A percentile compares a stretch with the other conserved stretches of the same genome.
These are phyloP conservation scores for Ceratocystis diversiconidia DNA, from an alignment of 2,329 filamentous ascomycete species.

Conservation along the genomic window DNA sequence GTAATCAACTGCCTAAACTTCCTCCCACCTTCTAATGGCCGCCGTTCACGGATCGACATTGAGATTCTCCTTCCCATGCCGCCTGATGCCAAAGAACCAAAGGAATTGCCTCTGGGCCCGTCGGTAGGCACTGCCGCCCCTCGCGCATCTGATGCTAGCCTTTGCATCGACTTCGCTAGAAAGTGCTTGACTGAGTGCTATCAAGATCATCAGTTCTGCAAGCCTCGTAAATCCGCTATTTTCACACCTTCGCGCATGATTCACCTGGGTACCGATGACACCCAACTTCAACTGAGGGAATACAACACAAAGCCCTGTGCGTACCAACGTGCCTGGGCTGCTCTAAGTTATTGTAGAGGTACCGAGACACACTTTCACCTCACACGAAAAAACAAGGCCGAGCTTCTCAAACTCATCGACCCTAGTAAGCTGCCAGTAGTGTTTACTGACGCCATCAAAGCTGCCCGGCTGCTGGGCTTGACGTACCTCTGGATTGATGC, in stretches of 20 bases:
- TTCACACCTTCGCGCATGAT: conserved; percentile 15
- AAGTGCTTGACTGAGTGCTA: conserved; percentile 15
- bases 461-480: conserved; percentile 21
- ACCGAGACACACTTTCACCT: conserved; percentile 8
- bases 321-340: conserved; percentile 16
- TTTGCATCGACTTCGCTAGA: conserved; percentile 9
- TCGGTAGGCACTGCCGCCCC: conserved; percentile 16
- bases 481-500: conserved; percentile 26
- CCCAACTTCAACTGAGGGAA: conserved; percentile 11
- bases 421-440: conserved; percentile 18
- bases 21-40: conserved; percentile 11
- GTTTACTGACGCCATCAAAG: conserved; percentile 23
- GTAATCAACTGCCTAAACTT: conserved; percentile 18
- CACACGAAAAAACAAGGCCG: conserved; percentile 11
- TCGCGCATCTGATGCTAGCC: conserved; percentile 14
- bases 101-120: conserved; percentile 12
- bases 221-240: conserved; percentile 1
- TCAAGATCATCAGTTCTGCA: conserved; percentile 15
- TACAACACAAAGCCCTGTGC: conserved; percentile 11
- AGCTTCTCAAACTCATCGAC: conserved; percentile 13
- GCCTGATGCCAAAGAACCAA: conserved; percentile 10
- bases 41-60: conserved; percentile 15
- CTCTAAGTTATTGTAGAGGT: conserved; percentile 19
- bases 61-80: conserved; percentile 15
- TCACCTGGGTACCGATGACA: conserved; percentile 10